A percentile compares a stretch with the other conserved stretches of the same genome.
Conservation (phyloP, 2,329 filamentous ascomycete genomes). For the Chaetomium globosum region DNA sequence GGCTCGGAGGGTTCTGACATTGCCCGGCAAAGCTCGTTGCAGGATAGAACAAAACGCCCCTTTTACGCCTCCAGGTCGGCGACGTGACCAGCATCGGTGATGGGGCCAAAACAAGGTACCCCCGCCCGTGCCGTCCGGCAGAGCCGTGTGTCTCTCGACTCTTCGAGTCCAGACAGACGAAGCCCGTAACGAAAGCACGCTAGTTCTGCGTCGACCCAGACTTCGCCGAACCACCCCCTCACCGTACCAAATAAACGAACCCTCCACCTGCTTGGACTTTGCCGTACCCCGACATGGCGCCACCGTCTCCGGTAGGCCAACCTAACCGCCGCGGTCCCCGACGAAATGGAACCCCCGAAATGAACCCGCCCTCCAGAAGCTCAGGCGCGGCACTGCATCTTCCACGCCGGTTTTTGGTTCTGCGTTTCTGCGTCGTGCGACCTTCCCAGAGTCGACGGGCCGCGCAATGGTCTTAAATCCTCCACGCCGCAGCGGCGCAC, state of each 20-base stretch:
- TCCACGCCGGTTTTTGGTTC: too few species aligned
- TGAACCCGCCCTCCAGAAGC: neutral
- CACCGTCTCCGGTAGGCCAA: neutral
- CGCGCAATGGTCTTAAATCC: neutral
- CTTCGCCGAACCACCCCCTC: neutral
- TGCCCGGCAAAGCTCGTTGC: neutral
- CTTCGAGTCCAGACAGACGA: neutral
- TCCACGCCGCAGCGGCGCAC: slow-evolving; percentile 3
- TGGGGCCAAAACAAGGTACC: neutral
- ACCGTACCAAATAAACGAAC: neutral
- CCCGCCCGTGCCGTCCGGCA: slow-evolving; percentile 3
- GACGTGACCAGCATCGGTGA: neutral
- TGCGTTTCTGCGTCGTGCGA: neutral
- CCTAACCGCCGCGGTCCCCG: slow-evolving; percentile 4
- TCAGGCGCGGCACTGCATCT: slow-evolving; percentile 4
- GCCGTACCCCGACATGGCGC: slow-evolving; percentile 6
- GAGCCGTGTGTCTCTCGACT: neutral
- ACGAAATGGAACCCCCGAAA: slow-evolving; percentile 10
- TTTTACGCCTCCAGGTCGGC: neutral
- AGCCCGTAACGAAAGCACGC: neutral
- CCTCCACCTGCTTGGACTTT: slow-evolving; percentile 5
- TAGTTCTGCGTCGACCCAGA: neutral
- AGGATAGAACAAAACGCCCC: neutral
- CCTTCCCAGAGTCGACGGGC: neutral
- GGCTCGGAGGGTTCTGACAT: neutral